A percentile compares a stretch with the other conserved stretches of the same genome.
These are phyloP conservation scores for Pelargonium nanum DNA, from an alignment of 345 rosid species.

Conservation along the genomic window DNA sequence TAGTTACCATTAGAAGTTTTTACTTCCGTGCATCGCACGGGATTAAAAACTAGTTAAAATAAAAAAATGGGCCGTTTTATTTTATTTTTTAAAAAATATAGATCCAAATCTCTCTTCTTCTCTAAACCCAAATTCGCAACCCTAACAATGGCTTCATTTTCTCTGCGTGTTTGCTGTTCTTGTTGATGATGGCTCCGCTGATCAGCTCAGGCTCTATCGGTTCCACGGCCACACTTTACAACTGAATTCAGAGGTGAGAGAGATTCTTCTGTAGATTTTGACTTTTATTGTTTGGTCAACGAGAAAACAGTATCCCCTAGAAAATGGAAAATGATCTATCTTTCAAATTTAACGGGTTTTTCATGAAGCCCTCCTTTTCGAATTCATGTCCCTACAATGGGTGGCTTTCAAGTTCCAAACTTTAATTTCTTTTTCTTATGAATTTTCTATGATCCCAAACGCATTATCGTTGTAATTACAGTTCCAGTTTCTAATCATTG, in stretches of 20 bases:
- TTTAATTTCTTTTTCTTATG: background rate
- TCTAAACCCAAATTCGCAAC: background rate
- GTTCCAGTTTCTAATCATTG: background rate
- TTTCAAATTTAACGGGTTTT: background rate
- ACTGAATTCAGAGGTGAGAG: background rate
- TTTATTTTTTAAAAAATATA: too few species aligned
- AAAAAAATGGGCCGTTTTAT: too few species aligned
- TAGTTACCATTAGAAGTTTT: too few species aligned
- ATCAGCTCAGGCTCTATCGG: too few species aligned
- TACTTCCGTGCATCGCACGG: too few species aligned
- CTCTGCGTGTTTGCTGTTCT: background rate
- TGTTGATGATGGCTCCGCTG: too few species aligned
- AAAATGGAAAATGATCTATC: too few species aligned
- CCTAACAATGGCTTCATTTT: background rate
- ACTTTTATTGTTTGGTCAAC: background rate
- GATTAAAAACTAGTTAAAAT: too few species aligned
- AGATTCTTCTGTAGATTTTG: background rate
- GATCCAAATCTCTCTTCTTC: background rate
- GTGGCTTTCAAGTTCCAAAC: background rate
- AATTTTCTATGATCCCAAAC: background rate
- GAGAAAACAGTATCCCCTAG: background rate
- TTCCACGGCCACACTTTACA: background rate
- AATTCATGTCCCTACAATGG: background rate
- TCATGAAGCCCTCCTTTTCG: background rate
- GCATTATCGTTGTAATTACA: background rate